Evolutionary conservation across 2,329 filamentous ascomycete species (phyloP).

Genomic region (Colletotrichum sansevieriae): DNA sequence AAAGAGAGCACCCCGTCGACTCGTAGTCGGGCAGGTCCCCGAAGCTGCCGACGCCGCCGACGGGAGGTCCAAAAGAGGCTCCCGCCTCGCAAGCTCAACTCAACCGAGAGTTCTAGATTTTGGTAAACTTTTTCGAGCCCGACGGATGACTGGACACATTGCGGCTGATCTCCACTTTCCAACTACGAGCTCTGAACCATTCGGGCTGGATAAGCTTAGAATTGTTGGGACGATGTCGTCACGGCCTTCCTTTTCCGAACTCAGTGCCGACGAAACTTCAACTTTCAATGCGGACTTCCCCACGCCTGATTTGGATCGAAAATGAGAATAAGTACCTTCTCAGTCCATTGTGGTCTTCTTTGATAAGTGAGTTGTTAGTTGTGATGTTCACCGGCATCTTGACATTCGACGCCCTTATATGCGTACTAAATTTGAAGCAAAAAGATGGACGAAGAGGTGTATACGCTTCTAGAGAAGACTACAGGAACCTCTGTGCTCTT

Average conservation of each 20-base stretch:
- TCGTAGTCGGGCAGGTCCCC: too few species aligned
- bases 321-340: background rate
- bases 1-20: too few species aligned
- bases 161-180: background rate
- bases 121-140: background rate
- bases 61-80: too few species aligned
- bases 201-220: background rate
- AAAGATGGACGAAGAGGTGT: constrained; percentile 3
- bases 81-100: background rate
- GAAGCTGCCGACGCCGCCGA: too few species aligned
- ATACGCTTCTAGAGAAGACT: constrained; percentile 11
- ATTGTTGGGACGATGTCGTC: constrained; percentile 20
- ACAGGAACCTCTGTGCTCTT: background rate
- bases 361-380: too few species aligned
- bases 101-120: constrained; percentile 11
- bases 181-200: background rate
- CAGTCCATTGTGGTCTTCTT: too few species aligned
- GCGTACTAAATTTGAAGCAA: background rate
- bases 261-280: background rate
- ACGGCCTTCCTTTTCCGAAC: background rate
- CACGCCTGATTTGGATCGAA: background rate
- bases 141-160: background rate
- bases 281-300: constrained; percentile 7
- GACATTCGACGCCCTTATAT: too few species aligned
- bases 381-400: too few species aligned